Base-by-base conservation (phyloP, 352 stramenopile species). In the Paralagenidium karlingii region DNA sequence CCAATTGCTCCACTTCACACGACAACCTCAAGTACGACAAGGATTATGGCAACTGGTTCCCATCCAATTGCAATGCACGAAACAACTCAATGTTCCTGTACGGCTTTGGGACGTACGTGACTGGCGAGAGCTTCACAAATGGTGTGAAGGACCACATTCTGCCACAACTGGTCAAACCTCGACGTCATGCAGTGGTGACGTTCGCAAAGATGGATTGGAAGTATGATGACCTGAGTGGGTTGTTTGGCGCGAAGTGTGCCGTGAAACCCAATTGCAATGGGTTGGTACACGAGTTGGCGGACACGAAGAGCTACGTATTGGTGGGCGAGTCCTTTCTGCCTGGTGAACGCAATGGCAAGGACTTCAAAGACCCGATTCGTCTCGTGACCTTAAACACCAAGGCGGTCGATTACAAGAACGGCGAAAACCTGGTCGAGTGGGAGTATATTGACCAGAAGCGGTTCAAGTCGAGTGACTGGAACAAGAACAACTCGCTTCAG, bases 51-150 rank as follows among this genome's bases (percentile, higher is more conserved):
- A 66, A 59, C 27, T 68, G 54, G 19, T 43, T 66, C 8, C 60
- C 60, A 0, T 50, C 38, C 2, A 21, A 24, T 3, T 73, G 58
- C 21, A 32, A 36, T 2, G 32, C 36, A 13, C 40, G 55, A 18
- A 22, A 57, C 5, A 34, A 66, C n/a, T 43, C 50, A 3, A 49
- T 52, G 0, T 66, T 73, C n/a, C 34, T 73, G 16, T 68, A 61
- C 29, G 52, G 55, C 6, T 30, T 55, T 0, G 53, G 45, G 0
- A 45, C 55, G 3, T 65, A 60, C 43, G 50, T 73, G 5, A 26
- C 29, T 9, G 57, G 48, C 6, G 45, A 65, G 8, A 22, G 24
- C 0, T 57, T 62, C 9, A n/a, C n/a, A n/a, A n/a, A n/a, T n/a
- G n/a, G n/a, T n/a, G n/a, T n/a, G n/a, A n/a, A n/a, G n/a, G n/a